Evolutionary conservation across 129 eudicot species (phyloP), one percentile per base, ranked within the genome.

Genomic region (Smallanthus sonchifolius): DNA sequence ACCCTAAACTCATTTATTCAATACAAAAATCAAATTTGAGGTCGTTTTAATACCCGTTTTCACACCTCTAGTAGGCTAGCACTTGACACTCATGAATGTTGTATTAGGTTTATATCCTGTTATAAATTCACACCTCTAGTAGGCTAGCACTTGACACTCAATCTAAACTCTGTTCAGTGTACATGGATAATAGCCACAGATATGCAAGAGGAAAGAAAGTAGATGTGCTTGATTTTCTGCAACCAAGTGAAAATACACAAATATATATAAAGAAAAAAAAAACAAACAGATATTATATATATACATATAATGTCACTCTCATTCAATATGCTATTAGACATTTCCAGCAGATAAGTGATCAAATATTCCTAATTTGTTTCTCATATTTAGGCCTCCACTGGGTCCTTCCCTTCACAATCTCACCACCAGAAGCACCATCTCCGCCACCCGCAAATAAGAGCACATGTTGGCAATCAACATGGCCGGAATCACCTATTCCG

Each of bases 381-480:
- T 37, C 80, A 67, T 75, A 17, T 67, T 85, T 92, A 2, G 92
- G 91, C 88, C 92, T 85, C 98, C 98, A 92, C 49, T 72, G 70
- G 28, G 98, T 89, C 72, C 90, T 77, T 42, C 87, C 96, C 82
- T 88, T 92, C 63, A 89, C 86, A 60, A 89, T 86, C 70, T 92
- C 96, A 38, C 35, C 66, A 20, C 72, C 65, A 24, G 38, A 39
- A 30, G n/a, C 37, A 47, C 72, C 79, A 32, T 51, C 74, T 10
- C 79, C 86, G 34, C 88, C 98, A 20, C 67, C 83, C 82, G 86
- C 88, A n/a, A 87, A 78, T 30, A 87, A 89, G 40, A 92, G 88
- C 80, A 92, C 60, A 79, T 92, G 98, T 61, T 89, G 95, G 82
- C 95, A 89, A 77, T 92, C 95, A 8, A 92, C 87, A 40, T 62